Base-by-base conservation (phyloP, 306 rosid species). In the Vigna unguiculata region DNA sequence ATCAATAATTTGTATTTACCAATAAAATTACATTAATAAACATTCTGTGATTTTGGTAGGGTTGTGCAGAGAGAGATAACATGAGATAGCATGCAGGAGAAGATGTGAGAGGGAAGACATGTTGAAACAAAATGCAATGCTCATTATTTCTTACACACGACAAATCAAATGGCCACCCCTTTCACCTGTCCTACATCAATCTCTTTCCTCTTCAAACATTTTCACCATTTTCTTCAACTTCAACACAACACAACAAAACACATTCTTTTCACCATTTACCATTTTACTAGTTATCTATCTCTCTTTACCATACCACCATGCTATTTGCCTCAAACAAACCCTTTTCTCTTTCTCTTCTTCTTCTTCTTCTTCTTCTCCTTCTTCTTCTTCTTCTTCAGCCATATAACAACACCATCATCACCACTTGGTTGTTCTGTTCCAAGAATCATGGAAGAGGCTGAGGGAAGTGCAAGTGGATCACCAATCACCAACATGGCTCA, bases 401-500 rank as follows among this genome's bases (percentile, higher is more conserved):
- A 25, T 28, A 28, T 58, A 58, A 57, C 16, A 63, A 5, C 5
- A 17, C 49, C 72, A 65, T 76, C 16, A 63, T 2, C 5, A 17
- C 49, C 72, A 65, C 78, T 78, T 49, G 59, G 79, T 47, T 66
- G 79, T 30, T 43, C 14, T 19, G 28, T 59, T 57, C 11, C 22
- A 41, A 47, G 43, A 58, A 40, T 1, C 82, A 90, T 92, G 97
- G 97, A 89, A 49, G 93, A 74, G 64, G 72, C 83, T 30, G 93
- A 76, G 60, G 79, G 82, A n/a, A 86, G 84, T 57, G 69, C 59
- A 62, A 78, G 77, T 80, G 90, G 84, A 83, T 94, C 97, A 58
- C 88, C 97, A 70, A 86, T 91, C 48, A 81, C 83, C 74, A 80
- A 71, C 78, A 40, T 94, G 75, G 78, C 93, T 75, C 84, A 86